Percentiles rank a stretch among this genome's conserved stretches.
Conservation (phyloP, 768 basidiomycete genomes). For the Phlebiopsis flavidoalba region DNA sequence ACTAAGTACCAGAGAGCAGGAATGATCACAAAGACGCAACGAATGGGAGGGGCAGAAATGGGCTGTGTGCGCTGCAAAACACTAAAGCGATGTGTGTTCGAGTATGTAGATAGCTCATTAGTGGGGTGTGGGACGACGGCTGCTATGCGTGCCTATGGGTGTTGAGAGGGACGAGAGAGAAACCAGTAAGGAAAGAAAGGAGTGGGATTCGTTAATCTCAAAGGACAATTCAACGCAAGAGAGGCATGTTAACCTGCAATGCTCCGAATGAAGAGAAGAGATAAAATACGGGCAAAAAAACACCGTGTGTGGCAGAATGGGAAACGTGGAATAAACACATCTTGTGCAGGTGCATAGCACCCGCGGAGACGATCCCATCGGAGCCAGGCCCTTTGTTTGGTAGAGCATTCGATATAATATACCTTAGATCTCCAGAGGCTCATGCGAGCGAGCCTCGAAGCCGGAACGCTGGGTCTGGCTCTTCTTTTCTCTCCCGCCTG, state of each 20-base stretch:
- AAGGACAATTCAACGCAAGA: constrained; percentile 4
- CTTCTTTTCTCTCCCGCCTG: constrained; percentile 45
- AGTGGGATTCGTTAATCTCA: constrained; percentile 4
- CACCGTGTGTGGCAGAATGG: constrained; percentile 3
- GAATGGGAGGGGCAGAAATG: constrained; percentile 13
- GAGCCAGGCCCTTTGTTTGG: not conserved
- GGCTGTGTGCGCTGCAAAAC: constrained; percentile 23
- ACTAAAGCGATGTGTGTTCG: constrained; percentile 11
- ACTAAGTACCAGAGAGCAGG: constrained; percentile 12
- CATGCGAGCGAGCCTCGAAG: constrained; percentile 81
- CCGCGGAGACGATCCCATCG: constrained; percentile 9
- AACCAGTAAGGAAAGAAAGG: constrained; percentile 5
- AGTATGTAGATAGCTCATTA: constrained; percentile 10
- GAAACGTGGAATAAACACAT: constrained; percentile 1
- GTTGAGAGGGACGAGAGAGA: not conserved
- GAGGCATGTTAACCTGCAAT: not conserved
- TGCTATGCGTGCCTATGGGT: constrained; percentile 7
- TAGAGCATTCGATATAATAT: not conserved
- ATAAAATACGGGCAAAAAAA: not conserved
- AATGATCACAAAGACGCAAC: constrained; percentile 5
- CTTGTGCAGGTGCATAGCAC: constrained; percentile 5
- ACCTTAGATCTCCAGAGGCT: constrained; percentile 77
- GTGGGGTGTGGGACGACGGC: constrained; percentile 12
- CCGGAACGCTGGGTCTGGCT: constrained; percentile 56
- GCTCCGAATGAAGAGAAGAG: not conserved